Evolutionary conservation across 352 stramenopile species (phyloP).

Genomic region (Pythium myriotylum): DNA sequence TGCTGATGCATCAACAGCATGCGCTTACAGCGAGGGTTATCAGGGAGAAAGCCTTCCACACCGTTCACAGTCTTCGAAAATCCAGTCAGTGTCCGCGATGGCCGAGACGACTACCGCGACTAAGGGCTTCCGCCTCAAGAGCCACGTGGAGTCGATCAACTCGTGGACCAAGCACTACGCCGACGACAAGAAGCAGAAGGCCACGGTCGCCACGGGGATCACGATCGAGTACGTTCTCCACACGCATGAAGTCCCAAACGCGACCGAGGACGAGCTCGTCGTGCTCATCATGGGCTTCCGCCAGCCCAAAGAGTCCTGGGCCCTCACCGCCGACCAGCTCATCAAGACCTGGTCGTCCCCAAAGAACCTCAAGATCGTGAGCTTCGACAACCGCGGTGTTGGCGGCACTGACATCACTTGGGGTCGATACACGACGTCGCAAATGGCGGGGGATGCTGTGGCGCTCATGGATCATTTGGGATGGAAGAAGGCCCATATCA

Average conservation of each 20-base stretch:
- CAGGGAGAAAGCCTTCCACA: too few relatives aligned
- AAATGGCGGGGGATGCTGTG: conserved; percentile 65
- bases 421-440: conserved; percentile 57
- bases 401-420: conserved; percentile 48
- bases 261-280: conserved; percentile 26
- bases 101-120: conserved; percentile 4
- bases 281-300: conserved; percentile 37
- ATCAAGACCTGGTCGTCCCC: conserved; percentile 5
- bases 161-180: conserved; percentile 32
- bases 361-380: conserved; percentile 46
- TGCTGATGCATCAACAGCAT: conserved; percentile 2
- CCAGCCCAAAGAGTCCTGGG: conserved; percentile 29
- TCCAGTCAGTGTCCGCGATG: neutral
- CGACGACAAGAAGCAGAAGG: conserved; percentile 33
- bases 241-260: neutral
- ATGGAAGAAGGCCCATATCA: conserved; percentile 52
- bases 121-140: conserved; percentile 31
- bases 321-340: conserved; percentile 21
- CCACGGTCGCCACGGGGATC: conserved; percentile 40
- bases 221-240: conserved; percentile 44
- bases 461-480: conserved; percentile 55
- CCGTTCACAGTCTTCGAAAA: neutral
- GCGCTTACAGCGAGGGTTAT: neutral
- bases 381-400: conserved; percentile 62
- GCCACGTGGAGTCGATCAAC: conserved; percentile 48